Evolutionary conservation across 768 basidiomycete genomes (phyloP).

Genomic region (Tricholomella constricta): DNA sequence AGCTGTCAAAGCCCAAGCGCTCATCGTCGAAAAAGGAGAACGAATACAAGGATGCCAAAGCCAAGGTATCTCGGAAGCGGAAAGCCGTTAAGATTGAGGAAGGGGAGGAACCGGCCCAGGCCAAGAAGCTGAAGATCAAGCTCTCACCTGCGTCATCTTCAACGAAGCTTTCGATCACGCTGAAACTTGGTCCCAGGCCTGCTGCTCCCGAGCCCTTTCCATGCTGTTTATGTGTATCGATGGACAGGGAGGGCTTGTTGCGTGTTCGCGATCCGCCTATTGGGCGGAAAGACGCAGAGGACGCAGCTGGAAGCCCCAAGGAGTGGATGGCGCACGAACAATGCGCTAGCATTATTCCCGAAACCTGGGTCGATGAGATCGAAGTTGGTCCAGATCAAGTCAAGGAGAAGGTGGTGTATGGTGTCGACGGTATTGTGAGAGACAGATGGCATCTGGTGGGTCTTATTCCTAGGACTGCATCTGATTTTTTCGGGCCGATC

Average conservation of each 20-base stretch:
- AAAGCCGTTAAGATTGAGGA: slow-evolving; percentile 44
- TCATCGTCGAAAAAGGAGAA: slow-evolving; percentile 23
- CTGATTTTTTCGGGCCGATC: not conserved
- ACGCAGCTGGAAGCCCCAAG: slow-evolving; percentile 46
- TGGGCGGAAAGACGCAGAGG: slow-evolving; percentile 52
- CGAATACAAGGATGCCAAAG: slow-evolving; percentile 32
- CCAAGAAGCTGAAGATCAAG: slow-evolving; percentile 52
- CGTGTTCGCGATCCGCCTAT: slow-evolving; percentile 69
- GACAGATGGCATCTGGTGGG: slow-evolving; percentile 92
- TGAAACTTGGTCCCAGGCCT: slow-evolving; percentile 69
- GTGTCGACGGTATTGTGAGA: slow-evolving; percentile 85
- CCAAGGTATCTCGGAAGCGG: slow-evolving; percentile 43
- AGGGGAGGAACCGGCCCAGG: slow-evolving; percentile 35
- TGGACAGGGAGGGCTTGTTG: slow-evolving; percentile 53
- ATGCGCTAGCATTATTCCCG: slow-evolving; percentile 83
- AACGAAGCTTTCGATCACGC: slow-evolving; percentile 55
- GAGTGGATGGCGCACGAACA: slow-evolving; percentile 78
- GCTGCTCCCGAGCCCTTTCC: slow-evolving; percentile 58
- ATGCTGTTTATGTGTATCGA: slow-evolving; percentile 69
- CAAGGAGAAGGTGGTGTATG: slow-evolving; percentile 66
- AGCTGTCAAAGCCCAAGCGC: slow-evolving; percentile 21
- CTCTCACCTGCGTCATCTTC: slow-evolving; percentile 30
- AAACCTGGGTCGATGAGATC: slow-evolving; percentile 86
- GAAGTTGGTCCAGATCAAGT: slow-evolving; percentile 40
- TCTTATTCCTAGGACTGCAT: slow-evolving; percentile 11